Base-by-base conservation (phyloP, 2,329 filamentous ascomycete species). In the Ophiocordyceps camponoti-leonardi region DNA sequence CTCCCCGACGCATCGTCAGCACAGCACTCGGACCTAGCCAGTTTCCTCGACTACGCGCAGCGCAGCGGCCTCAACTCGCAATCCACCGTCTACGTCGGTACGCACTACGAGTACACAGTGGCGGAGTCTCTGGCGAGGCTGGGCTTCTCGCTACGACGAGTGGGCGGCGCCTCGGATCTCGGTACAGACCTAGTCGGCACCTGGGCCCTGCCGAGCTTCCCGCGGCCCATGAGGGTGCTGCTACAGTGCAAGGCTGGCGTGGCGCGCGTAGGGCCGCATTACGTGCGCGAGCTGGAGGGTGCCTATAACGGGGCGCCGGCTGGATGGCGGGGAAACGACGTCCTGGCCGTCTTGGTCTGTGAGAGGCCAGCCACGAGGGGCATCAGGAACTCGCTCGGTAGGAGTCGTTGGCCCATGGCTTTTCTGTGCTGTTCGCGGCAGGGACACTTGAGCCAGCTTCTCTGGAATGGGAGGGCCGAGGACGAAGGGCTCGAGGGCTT, bases 261-360 rank as follows among this genome's bases (percentile, higher is more conserved):
- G 18, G 63, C 65, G 47, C 66, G 67, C 42, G 59, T 68, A 13
- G 68, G 75, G 0, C 83, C 84, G 0, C 64, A 69, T 30, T 65
- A 77, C 42, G 64, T 86, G 10, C 74, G 84, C n/a, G 84, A 90
- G 63, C 70, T 90, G 3, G 83, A 86, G 56, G 90, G 90, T 4
- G 77, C 86, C 0, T 83, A 92, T 55, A 70, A 71, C 1, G 79
- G 78, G 13, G 83, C 84, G 7, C 87, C 86, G 1, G 65, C 72
- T 0, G 81, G 80, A 0, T 94, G 84, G 83, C 69, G 77, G 45
- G 75, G 73, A 0, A 59, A 67, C 1, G 70, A 73, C 14, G 77
- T 83, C 6, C 59, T 94, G 31, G 88, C 78, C 0, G 56, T 94
- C 16, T 62, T 95, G 45, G 81, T 83, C 22, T 73, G 77, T 4